A percentile compares a stretch with the other conserved stretches of the same genome.
Evolutionary conservation across 2,329 filamentous ascomycete genomes (phyloP).

Genomic region (Xylariales sp.): DNA sequence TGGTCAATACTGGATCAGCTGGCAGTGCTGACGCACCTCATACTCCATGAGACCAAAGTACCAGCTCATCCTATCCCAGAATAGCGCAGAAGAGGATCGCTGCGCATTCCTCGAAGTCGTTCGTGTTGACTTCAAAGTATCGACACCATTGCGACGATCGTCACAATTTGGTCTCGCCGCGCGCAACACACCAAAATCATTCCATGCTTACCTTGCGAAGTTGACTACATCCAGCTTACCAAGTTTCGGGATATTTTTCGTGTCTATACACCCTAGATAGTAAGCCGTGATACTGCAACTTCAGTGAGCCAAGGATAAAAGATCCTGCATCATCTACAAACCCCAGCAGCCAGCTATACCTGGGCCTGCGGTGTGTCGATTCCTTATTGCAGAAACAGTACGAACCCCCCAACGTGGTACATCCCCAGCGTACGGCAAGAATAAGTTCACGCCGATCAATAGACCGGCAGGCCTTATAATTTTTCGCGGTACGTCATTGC

Average conservation of each 20-base stretch:
- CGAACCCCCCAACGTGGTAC: too few relatives aligned
- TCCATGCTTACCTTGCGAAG: constrained; percentile 38
- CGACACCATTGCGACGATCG: constrained; percentile 20
- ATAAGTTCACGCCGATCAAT: constrained; percentile 23
- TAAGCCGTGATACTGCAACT: constrained; percentile 20
- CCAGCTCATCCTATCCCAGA: too few relatives aligned
- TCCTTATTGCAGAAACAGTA: constrained; percentile 26
- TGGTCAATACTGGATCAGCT: too few relatives aligned
- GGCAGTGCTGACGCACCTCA: too few relatives aligned
- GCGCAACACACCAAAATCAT: constrained; percentile 26
- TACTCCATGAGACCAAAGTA: too few relatives aligned
- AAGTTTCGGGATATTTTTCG: constrained; percentile 25
- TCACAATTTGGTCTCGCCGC: constrained; percentile 34
- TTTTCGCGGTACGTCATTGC: constrained; percentile 33
- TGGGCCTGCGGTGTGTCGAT: constrained; percentile 29
- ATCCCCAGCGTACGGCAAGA: constrained; percentile 17
- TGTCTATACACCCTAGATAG: constrained; percentile 17
- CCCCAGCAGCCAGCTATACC: neutral
- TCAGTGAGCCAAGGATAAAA: constrained; percentile 29
- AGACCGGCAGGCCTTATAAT: constrained; percentile 21
- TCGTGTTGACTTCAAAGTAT: constrained; percentile 27
- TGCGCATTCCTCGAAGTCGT: too few relatives aligned
- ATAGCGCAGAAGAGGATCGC: too few relatives aligned
- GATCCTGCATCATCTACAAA: constrained; percentile 13
- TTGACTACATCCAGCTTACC: constrained; percentile 30